Evolutionary conservation across 306 rosid genomes (phyloP).

Genomic region (Dryas octopetala): DNA sequence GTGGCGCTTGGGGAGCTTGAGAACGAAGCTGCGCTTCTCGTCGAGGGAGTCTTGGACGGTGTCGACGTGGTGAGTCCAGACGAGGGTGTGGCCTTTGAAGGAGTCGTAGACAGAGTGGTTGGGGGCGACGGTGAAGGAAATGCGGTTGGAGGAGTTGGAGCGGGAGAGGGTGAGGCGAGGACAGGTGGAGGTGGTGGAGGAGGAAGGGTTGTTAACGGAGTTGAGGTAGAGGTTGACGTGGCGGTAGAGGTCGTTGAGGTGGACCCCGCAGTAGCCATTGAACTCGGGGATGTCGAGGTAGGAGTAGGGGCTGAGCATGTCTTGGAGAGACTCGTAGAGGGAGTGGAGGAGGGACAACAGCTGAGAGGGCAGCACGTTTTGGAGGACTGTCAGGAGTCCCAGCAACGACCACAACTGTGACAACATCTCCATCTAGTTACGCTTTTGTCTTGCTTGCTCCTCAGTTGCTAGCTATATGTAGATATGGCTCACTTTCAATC

Average conservation of each 20-base stretch:
- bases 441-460: no score
- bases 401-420: constrained; percentile 87
- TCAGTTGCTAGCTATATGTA: no score
- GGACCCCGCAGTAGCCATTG: constrained; percentile 86
- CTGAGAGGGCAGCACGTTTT: constrained; percentile 79
- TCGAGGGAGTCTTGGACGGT: constrained; percentile 77
- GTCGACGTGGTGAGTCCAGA: constrained; percentile 88
- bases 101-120: constrained; percentile 72
- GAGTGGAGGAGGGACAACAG: constrained; percentile 78
- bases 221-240: constrained; percentile 76
- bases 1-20: constrained; percentile 76
- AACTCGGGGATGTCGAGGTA: constrained; percentile 82
- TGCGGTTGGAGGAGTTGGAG: constrained; percentile 69
- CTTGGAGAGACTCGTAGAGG: constrained; percentile 66
- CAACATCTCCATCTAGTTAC: constrained; percentile 56
- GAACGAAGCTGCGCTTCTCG: constrained; percentile 76
- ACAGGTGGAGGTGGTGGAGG: constrained; percentile 34
- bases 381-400: constrained; percentile 77
- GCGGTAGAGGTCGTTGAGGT: constrained; percentile 81
- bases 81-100: constrained; percentile 46
- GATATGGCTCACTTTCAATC: no score
- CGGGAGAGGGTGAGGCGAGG: constrained; percentile 70
- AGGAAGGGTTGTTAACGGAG: constrained; percentile 49
- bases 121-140: constrained; percentile 74
- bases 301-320: constrained; percentile 68